Evolutionary conservation across 176 grass and related monocot species (phyloP), one percentile per base, ranked within the genome.

Genomic region (Bonia amplexicaulis): DNA sequence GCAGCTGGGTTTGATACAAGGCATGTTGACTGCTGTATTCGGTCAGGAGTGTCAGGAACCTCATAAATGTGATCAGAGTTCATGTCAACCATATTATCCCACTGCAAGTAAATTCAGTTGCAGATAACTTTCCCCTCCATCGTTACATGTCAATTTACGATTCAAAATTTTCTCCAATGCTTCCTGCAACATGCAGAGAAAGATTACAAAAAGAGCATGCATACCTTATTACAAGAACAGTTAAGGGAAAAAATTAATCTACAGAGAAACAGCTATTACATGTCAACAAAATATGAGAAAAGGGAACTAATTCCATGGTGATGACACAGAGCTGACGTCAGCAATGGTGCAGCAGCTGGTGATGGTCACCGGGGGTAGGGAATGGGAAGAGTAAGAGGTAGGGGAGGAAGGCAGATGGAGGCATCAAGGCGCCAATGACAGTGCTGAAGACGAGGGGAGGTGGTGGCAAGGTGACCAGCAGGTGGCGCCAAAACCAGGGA

Each of bases 21-120:
- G 79, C 25, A 68, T 37, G 37, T 69, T 63, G 77, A 74, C 76
- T 78, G 87, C 16, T 89, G 44, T 74, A 93, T 80, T 80, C n/a
- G 67, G 66, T 91, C 91, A 41, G 91, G 94, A 73, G 88, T 96
- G 81, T 93, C 94, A 54, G 91, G 91, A 65, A 93, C 94, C 86
- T 86, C 94, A 82, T 91, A 78, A 74, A 83, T 42, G 47, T 89
- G 72, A 83, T 93, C 78, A 62, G 81, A 71, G 81, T 91, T 91
- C 82, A 96, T 88, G 67, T 86, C 70, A 62, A 45, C 22, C 74
- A 83, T 76, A 14, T 81, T 85, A 84, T 84, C 49, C 1, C 26
- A 40, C 15, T 13, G 33, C 66, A 23, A 48, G 42, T 47, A 78
- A 82, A 40, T 82, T 12, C 25, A 57, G 73, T 72, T 66, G 48